A percentile compares a stretch with the other conserved stretches of the same genome.
Evolutionary conservation across 768 basidiomycete species (phyloP).

Genomic region (Mycena galopus): DNA sequence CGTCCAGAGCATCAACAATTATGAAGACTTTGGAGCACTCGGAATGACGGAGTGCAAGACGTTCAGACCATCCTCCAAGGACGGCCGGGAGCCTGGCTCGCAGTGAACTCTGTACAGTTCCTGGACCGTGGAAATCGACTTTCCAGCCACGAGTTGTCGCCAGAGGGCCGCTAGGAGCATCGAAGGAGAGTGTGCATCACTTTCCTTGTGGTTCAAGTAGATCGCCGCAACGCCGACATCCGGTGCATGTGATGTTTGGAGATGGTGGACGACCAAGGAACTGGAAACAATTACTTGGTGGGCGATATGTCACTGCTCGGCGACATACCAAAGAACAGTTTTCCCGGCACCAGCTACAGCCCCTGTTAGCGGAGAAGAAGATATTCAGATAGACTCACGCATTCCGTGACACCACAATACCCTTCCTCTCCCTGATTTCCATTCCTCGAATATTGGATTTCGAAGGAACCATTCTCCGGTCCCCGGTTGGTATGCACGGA

Average conservation of each 20-base stretch:
- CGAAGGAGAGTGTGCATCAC: background rate
- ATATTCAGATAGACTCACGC: background rate
- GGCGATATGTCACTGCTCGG: too few relatives aligned
- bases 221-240: background rate
- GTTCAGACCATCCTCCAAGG: background rate
- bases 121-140: background rate
- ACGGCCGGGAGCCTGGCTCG: background rate
- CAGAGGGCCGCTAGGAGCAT: background rate
- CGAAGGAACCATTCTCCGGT: constrained; percentile 6
- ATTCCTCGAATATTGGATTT: background rate
- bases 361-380: too few relatives aligned
- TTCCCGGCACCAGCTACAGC: constrained; percentile 14
- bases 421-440: constrained; percentile 2
- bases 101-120: background rate
- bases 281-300: too few relatives aligned
- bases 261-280: constrained; percentile 5
- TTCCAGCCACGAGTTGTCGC: background rate
- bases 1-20: constrained; percentile 13
- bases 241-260: background rate
- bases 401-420: constrained; percentile 9
- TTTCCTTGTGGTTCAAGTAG: constrained; percentile 2
- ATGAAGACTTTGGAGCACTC: constrained; percentile 5
- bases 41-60: background rate
- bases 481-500: background rate
- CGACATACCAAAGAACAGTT: too few relatives aligned